Conservation (phyloP, 768 basidiomycete species). For the Kwoniella newhampshirensis region DNA sequence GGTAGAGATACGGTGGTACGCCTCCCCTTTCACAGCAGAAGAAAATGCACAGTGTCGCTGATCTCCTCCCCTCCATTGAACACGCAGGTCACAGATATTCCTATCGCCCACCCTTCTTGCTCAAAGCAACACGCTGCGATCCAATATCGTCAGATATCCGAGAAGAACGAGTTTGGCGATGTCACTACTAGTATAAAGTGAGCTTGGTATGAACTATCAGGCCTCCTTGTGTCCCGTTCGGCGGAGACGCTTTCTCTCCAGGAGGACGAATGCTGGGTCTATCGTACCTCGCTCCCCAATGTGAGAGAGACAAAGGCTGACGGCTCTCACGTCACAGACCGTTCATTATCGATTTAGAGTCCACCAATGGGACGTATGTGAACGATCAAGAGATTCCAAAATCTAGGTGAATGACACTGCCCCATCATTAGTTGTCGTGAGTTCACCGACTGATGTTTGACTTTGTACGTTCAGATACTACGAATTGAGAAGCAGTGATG, state of each 20-base stretch:
- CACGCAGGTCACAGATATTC: constrained; percentile 62
- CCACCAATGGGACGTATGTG: constrained; percentile 93
- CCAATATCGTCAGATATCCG: constrained; percentile 85
- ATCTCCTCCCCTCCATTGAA: neutral
- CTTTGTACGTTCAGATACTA: constrained; percentile 26
- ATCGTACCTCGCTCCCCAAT: too few species aligned
- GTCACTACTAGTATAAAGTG: constrained; percentile 80
- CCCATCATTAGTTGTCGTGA: neutral
- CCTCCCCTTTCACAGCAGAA: neutral
- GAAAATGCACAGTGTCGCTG: neutral
- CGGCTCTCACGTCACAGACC: constrained; percentile 62
- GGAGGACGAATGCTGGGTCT: too few species aligned
- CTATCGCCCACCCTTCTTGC: constrained; percentile 91
- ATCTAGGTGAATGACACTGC: constrained; percentile 63
- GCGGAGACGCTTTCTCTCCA: too few species aligned
- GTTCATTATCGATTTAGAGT: constrained; percentile 95
- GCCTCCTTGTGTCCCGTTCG: too few species aligned
- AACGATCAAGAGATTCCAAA: constrained; percentile 82
- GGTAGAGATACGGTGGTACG: constrained; percentile 84
- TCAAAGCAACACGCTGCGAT: constrained; percentile 98
- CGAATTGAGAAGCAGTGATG: constrained; percentile 46
- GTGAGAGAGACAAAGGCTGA: neutral
- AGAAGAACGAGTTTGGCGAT: constrained; percentile 82
- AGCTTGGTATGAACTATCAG: too few species aligned
- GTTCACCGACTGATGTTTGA: neutral